Base-by-base conservation (phyloP, 73 alveolate species). In the Tetrahymena malaccensis region DNA sequence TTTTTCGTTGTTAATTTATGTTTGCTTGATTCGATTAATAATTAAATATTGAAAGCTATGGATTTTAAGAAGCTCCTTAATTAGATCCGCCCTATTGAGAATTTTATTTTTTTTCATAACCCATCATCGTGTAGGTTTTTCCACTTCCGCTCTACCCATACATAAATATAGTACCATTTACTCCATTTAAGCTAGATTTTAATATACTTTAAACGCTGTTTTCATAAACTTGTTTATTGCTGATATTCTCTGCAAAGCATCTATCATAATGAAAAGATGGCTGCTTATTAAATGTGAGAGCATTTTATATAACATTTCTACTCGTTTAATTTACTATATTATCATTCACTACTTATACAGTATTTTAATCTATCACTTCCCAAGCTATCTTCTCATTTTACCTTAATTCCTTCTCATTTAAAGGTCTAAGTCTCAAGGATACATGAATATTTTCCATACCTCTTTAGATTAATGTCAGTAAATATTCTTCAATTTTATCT, bases 101-200 rank as follows among this genome's bases (percentile, higher is more conserved):
- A 31, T 7, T 94, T 15, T 27, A 13, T 21, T 94, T 85, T 35
- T 85, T 84, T 21, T 37, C 83, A 27, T 94, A 85, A 56, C 97
- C 97, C 37, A 96, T 84, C 97, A 96, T 96, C 11, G 97, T 96
- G 94, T 94, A 96, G 1, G 97, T 97, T 58, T 95, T 96, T 35
- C 97, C 98, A 85, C 98, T 96, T 11, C 97, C 96, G 35, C 96
- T 96, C 94, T 97, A 94, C 19, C 97, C 97, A 96, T 97, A 94
- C 85, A 97, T 40, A 85, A 96, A 96, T 19, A 97, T 50, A 9
- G 97, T 96, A n/a, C 94, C 96, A 83, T 97, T 97, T 7, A 94
- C 93, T 85, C 97, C 96, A 55, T 97, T 96, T 43, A 96, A 85
- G 27, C 97, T 55, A 50, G 96, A 84, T 34, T 83, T 57, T 21